Percentiles rank a stretch among this genome's conserved stretches.
Evolutionary conservation across 2,329 filamentous ascomycete species (phyloP).

Genomic region (Exophiala sp.): DNA sequence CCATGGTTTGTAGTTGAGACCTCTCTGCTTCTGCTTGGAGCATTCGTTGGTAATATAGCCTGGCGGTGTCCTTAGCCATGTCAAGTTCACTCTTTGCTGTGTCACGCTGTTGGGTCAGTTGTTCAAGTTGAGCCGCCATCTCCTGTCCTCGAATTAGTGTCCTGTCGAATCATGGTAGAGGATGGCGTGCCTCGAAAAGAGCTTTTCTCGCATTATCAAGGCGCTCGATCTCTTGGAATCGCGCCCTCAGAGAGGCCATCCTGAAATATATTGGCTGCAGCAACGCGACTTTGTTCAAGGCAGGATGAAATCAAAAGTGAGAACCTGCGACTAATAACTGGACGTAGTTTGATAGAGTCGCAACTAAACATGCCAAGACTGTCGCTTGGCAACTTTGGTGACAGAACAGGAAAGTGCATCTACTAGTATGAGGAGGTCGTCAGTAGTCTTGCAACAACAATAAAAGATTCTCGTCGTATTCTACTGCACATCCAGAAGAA

Average conservation of each 20-base stretch:
- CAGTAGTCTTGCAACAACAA: too few species aligned
- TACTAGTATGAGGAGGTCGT: too few species aligned
- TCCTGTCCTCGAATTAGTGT: constrained; percentile 11
- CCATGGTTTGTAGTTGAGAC: constrained; percentile 11
- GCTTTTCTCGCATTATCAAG: constrained; percentile 14
- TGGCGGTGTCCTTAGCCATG: constrained; percentile 22
- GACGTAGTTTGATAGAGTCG: too few species aligned
- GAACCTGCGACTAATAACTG: too few species aligned
- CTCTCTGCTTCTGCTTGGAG: constrained; percentile 20
- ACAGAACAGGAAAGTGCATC: too few species aligned
- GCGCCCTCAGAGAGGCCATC: constrained; percentile 19
- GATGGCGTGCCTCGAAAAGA: constrained; percentile 14
- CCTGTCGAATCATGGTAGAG: not conserved
- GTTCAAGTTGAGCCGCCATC: constrained; percentile 15
- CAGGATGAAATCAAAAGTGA: too few species aligned
- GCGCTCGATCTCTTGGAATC: constrained; percentile 12
- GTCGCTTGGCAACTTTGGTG: too few species aligned
- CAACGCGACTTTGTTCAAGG: too few species aligned
- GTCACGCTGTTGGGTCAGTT: constrained; percentile 17
- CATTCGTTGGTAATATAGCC: constrained; percentile 21
- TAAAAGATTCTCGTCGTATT: too few species aligned
- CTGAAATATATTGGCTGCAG: not conserved
- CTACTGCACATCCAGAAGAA: too few species aligned
- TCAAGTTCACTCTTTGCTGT: constrained; percentile 17
- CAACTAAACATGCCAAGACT: too few species aligned